Evolutionary conservation across 1,284 basidiomycete species (phyloP).

Genomic region (Cutaneotrichosporon sp.): DNA sequence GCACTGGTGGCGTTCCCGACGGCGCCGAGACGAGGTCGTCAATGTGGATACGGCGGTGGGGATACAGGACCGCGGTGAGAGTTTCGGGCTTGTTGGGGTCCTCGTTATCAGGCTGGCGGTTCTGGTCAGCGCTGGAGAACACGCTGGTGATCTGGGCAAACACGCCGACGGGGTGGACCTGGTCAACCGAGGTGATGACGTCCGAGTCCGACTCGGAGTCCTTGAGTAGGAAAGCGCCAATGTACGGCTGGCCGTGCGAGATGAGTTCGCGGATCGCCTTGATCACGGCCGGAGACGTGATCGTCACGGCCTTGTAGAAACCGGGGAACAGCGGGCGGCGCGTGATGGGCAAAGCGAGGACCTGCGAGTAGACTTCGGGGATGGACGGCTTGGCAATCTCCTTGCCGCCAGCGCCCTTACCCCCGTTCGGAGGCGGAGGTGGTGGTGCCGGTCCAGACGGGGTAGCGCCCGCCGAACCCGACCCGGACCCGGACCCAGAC

Average conservation of each 20-base stretch:
- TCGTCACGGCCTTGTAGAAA: slow-evolving; percentile 95
- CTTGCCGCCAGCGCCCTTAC: slow-evolving; percentile 22
- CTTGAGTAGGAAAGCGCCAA: slow-evolving; percentile 95
- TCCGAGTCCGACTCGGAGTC: slow-evolving; percentile 91
- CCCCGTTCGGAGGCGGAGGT: slow-evolving; percentile 3
- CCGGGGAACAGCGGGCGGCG: slow-evolving; percentile 94
- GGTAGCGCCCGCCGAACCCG: slow-evolving; percentile 4
- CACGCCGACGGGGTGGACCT: slow-evolving; percentile 90
- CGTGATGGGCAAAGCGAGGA: slow-evolving; percentile 92
- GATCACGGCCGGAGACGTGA: slow-evolving; percentile 84
- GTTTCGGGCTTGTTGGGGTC: slow-evolving; percentile 62
- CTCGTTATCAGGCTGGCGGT: slow-evolving; percentile 50
- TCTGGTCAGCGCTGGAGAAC: slow-evolving; percentile 59
- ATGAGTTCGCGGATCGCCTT: slow-evolving; percentile 94
- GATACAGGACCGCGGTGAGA: slow-evolving; percentile 90
- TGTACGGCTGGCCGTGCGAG: slow-evolving; percentile 92
- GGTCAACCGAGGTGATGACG: slow-evolving; percentile 79
- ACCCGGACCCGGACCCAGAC: slow-evolving; percentile 5
- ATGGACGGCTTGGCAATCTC: slow-evolving; percentile 66
- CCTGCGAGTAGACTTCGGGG: slow-evolving; percentile 85
- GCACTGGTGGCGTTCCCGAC: slow-evolving; percentile 10
- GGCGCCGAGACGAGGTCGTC: slow-evolving; percentile 61
- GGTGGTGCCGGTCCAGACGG: background rate
- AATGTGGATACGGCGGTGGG: slow-evolving; percentile 86
- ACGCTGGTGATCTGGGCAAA: slow-evolving; percentile 97